Evolutionary conservation across 306 rosid genomes (phyloP), one percentile per base, ranked within the genome.

Genomic region (Fragaria nilgerrensis): DNA sequence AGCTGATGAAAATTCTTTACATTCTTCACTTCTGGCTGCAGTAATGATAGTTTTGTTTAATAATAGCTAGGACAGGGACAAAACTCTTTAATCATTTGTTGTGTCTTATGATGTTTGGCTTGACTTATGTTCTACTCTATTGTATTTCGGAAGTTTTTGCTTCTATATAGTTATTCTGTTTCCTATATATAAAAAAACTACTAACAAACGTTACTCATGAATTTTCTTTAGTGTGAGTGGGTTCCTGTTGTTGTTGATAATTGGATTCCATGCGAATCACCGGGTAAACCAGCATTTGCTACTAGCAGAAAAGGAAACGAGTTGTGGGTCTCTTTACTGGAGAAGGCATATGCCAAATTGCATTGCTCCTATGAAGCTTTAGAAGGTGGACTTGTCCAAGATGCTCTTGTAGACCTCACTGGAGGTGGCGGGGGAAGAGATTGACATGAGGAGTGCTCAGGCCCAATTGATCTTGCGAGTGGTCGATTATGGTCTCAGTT

Each of bases 231-330:
- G 99, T 95, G 99, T 71, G 99, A 96, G 82, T 96, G 99, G 99
- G 91, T 96, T 55, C 99, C 98, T 22, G 99, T 96, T 76, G 98
- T 96, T 75, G 98, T 96, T 61, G 41, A 96, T n/a, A n/a, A n/a
- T n/a, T n/a, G n/a, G n/a, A n/a, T n/a, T n/a, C n/a, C n/a, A n/a
- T n/a, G n/a, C n/a, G n/a, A n/a, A n/a, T n/a, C n/a, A n/a, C n/a
- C n/a, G n/a, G n/a, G n/a, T n/a, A n/a, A n/a, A n/a, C n/a, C n/a
- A n/a, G n/a, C n/a, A n/a, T n/a, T n/a, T n/a, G n/a, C n/a, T n/a
- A n/a, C n/a, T n/a, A n/a, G n/a, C n/a, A n/a, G n/a, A n/a, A n/a
- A n/a, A n/a, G n/a, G n/a, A n/a, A n/a, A n/a, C n/a, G n/a, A n/a
- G n/a, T n/a, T n/a, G n/a, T n/a, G n/a, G n/a, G n/a, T n/a, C n/a